Evolutionary conservation across 2,329 filamentous ascomycete species (phyloP), one percentile per base, ranked within the genome.

Genomic region (Alternaria arbusti): DNA sequence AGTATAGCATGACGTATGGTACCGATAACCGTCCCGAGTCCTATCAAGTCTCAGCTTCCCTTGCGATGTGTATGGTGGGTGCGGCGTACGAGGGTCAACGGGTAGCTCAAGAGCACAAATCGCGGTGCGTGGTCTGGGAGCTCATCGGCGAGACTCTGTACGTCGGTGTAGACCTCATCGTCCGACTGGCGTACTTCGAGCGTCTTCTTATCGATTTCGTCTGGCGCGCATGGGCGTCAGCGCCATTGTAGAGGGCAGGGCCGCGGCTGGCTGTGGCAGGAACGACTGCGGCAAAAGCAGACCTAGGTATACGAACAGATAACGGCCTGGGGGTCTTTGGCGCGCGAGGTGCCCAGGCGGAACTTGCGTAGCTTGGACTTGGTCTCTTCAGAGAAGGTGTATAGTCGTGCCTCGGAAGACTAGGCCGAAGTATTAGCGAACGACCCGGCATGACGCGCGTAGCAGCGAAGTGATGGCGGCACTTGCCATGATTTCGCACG

Each of bases 1-100:
- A 98, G 84, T 97, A 97, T 22, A 99, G 83, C 78, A 98, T 88
- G 50, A 97, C 93, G 79, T 99, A 99, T 10, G 96, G 96, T 4
- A 97, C 94, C 6, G 93, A 91, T 46, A 94, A 81, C 26, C 96
- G 90, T 60, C 96, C 96, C 56, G 92, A 94, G 47, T 89, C 84
- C 93, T 96, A 69, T 51, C 20, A 22, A 54, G 58, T 45, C 25
- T 32, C 54, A 74, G 60, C 45, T 23, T 57, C 43, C 55, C n/a
- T 30, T 49, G 25, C 43, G 51, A 23, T 45, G 28, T 44, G 44
- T 59, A 72, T 59, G 40, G n/a, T 54, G 28, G 13, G 54, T 23
- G 32, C 15, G 45, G 63, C 86, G 67, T 83, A 97, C 94, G 81
- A 96, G 81, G 1, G 92, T 97, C 71, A 97, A 79, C 0, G 96